Base-by-base conservation (phyloP, 352 stramenopile genomes). In the Phytophthora palmivora region DNA sequence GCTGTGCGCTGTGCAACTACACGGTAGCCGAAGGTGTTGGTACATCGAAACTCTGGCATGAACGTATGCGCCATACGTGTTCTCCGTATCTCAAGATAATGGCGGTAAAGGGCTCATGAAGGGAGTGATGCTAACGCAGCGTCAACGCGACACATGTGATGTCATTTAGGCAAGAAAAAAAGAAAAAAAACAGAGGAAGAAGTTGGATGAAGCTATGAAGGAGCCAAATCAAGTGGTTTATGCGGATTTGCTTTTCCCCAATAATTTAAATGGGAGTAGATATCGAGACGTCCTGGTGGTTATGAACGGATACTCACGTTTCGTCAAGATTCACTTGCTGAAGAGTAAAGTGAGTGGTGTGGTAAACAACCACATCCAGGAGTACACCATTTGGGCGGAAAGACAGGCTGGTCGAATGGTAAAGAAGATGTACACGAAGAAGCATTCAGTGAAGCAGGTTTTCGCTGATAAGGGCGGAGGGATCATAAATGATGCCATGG, bases 241-340 rank as follows among this genome's bases (percentile, higher is more conserved):
- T 26, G 49, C 48, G 7, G 48, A 59, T 32, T 14, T 64, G 2
- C 10, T 64, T 14, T 39, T 64, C 26, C 38, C 56, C 0, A 57
- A 28, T n/a, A 47, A 51, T 30, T 28, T 16, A 3, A 58, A 58
- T 14, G 38, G 38, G 5, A 43, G 22, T 9, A n/a, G 38, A 6
- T 58, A 24, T 21, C 37, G 49, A 12, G 39, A 46, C n/a, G 39
- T 46, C 2, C 26, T 56, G 6, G 33, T 58, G 9, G 37, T 52
- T n/a, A 58, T 58, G 19, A 14, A 45, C 33, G 38, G 46, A 0
- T 64, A 46, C n/a, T 64, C 45, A 1, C 36, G 44, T 3, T 63
- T 32, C 16, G 26, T 56, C 4, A 44, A 21, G 4, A 15, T 49
- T 5, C 26, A 49, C 26, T 22, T 58, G 50, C n/a, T 58, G n/a